A percentile compares a stretch with the other conserved stretches of the same genome.
Evolutionary conservation across 768 basidiomycete species (phyloP).

Genomic region (Trametes cingulata): DNA sequence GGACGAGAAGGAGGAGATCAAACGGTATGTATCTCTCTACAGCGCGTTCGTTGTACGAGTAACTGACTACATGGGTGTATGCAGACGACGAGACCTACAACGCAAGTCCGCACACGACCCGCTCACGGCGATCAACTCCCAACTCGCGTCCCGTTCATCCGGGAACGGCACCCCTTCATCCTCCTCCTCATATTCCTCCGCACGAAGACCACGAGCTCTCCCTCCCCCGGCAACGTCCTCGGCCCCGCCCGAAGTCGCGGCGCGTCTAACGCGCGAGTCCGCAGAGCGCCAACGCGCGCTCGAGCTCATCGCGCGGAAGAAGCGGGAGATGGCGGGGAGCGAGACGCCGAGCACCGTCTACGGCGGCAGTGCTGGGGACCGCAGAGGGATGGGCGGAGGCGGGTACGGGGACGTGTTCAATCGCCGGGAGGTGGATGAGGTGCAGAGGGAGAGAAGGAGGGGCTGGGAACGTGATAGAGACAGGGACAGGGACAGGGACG

Average conservation of each 20-base stretch:
- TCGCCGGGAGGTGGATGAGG: constrained; percentile 68
- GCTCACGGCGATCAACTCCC: constrained; percentile 69
- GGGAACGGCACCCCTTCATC: constrained; percentile 23
- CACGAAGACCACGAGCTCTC: background rate
- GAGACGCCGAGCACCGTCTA: constrained; percentile 73
- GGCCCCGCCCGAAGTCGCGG: constrained; percentile 44
- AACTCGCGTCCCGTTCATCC: constrained; percentile 48
- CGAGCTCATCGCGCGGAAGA: constrained; percentile 68
- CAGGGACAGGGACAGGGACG: background rate
- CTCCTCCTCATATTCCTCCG: constrained; percentile 18
- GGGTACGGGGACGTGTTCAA: constrained; percentile 72
- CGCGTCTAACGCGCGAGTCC: constrained; percentile 69
- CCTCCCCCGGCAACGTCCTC: background rate
- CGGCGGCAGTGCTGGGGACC: constrained; percentile 38
- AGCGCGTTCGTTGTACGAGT: background rate
- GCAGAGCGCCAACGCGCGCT: constrained; percentile 74
- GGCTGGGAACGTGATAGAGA: constrained; percentile 30
- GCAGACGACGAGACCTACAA: constrained; percentile 61
- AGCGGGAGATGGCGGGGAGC: constrained; percentile 61
- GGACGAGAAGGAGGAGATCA: constrained; percentile 25
- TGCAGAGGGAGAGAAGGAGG: constrained; percentile 50
- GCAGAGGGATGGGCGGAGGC: background rate
- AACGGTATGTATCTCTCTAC: constrained; percentile 21
- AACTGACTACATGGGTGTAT: background rate
- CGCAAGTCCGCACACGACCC: constrained; percentile 70